Base-by-base conservation (phyloP, 345 rosid species). In the Camelina laxa region DNA sequence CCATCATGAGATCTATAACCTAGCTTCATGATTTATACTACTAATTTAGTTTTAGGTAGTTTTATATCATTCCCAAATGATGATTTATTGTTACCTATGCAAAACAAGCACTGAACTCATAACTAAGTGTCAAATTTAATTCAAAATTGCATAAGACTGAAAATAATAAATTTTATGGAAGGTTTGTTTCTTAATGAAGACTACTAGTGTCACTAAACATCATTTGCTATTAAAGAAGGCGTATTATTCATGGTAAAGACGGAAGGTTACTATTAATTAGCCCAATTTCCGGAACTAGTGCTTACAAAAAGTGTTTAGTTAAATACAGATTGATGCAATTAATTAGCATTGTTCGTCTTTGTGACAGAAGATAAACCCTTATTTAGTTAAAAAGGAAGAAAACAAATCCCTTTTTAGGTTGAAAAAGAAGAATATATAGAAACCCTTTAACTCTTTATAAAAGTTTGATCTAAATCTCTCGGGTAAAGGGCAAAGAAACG, bases 211-310 rank as follows among this genome's bases (percentile, higher is more conserved):
- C 57, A 21, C 39, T 22, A 38, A 50, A 75, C 56, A 60, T 45
- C 61, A 41, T 19, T 60, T 39, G 30, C 59, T 21, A 27, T 47
- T 5, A 76, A 62, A 15, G 58, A 61, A 53, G 16, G 69, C 4
- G 39, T 68, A 69, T 61, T 68, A 68, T 61, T 53, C 39, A 69
- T 24, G 36, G 41, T 35, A 62, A 62, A 76, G 60, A 75, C 38
- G 55, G 62, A 61, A 75, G 39, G 19, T 36, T 47, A 44, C 30
- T 56, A 76, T 70, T 64, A 64, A 15, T 70, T 70, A 19, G 66
- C 80, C 45, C 38, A 64, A 61, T 56, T 63, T 70, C 71, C 66
- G 75, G 75, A 65, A 76, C 67, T 76, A 76, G 80, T 76, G 80
- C 71, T 56, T 27, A 47, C 15, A 62, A 69, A 69, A 70, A 67